These are phyloP conservation scores for Sarocladiaceae sp. DNA, from an alignment of 2,329 filamentous ascomycete genomes.

Conservation along the genomic window DNA sequence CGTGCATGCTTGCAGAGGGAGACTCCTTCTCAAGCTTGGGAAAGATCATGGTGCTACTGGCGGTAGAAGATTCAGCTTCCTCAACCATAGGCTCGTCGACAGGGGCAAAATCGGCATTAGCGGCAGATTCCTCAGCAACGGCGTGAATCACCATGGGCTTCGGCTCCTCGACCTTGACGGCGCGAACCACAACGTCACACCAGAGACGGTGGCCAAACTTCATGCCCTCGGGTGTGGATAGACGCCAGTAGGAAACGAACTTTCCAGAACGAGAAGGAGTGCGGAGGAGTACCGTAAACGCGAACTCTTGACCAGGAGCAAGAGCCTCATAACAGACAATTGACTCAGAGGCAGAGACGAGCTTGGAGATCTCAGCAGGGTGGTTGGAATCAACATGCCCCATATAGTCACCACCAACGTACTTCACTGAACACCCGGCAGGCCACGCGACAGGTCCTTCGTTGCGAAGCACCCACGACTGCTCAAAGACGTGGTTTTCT, in stretches of 20 bases:
- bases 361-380: constrained; percentile 72
- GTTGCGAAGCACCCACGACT: constrained; percentile 90
- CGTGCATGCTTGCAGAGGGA: constrained; percentile 73
- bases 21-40: constrained; percentile 95
- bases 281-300: constrained; percentile 82
- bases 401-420: constrained; percentile 95
- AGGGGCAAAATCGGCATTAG: neutral
- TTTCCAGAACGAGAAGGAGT: constrained; percentile 73
- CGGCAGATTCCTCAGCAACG: neutral
- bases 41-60: constrained; percentile 82
- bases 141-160: constrained; percentile 16
- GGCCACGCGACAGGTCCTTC: constrained; percentile 79
- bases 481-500: constrained; percentile 72
- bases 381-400: constrained; percentile 78
- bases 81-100: constrained; percentile 10
- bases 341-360: constrained; percentile 77
- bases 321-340: constrained; percentile 69
- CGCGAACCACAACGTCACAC: constrained; percentile 79
- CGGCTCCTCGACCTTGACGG: constrained; percentile 29
- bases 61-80: constrained; percentile 23
- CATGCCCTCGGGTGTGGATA: constrained; percentile 74
- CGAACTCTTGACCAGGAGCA: constrained; percentile 66
- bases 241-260: constrained; percentile 92
- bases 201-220: constrained; percentile 92
- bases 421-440: constrained; percentile 82